Percentiles rank a stretch among this genome's conserved stretches.
Conservation (phyloP, 108 stramenopile species). For the Nannochloropsis granulata region DNA sequence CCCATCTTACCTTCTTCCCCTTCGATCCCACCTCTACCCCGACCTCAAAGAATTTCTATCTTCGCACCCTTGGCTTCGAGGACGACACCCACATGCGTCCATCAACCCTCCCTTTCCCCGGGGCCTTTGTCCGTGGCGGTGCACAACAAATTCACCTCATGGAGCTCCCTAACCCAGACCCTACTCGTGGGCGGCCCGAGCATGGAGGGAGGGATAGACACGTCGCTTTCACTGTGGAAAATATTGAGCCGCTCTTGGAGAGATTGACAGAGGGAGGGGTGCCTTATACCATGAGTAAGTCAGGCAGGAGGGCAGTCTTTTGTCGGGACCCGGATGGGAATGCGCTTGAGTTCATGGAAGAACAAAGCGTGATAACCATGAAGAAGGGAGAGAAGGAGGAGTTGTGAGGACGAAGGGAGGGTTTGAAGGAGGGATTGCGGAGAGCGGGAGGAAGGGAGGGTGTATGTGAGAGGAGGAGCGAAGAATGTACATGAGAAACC, state of each 20-base stretch:
- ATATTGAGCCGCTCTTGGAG: slow-evolving; percentile 10
- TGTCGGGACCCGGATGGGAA: slow-evolving; percentile 23
- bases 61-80: slow-evolving; percentile 19
- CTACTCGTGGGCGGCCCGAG: slow-evolving; percentile 23
- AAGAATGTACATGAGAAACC: background rate
- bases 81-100: slow-evolving; percentile 24
- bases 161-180: slow-evolving; percentile 26
- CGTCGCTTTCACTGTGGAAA: slow-evolving; percentile 22
- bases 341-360: slow-evolving; percentile 16
- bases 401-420: background rate
- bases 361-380: background rate
- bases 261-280: slow-evolving; percentile 3
- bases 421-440: too few relatives aligned
- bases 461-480: background rate
- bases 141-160: slow-evolving; percentile 27
- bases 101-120: slow-evolving; percentile 21
- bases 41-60: slow-evolving; percentile 12
- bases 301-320: slow-evolving; percentile 22
- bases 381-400: background rate
- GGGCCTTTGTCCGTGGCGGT: slow-evolving; percentile 26
- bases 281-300: slow-evolving; percentile 21
- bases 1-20: background rate
- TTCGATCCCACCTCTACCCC: background rate
- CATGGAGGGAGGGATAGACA: slow-evolving; percentile 31
- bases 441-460: too few relatives aligned